Evolutionary conservation across 2,329 filamentous ascomycete genomes (phyloP), one percentile per base, ranked within the genome.

Genomic region (Lecanoromycetidae sp.): DNA sequence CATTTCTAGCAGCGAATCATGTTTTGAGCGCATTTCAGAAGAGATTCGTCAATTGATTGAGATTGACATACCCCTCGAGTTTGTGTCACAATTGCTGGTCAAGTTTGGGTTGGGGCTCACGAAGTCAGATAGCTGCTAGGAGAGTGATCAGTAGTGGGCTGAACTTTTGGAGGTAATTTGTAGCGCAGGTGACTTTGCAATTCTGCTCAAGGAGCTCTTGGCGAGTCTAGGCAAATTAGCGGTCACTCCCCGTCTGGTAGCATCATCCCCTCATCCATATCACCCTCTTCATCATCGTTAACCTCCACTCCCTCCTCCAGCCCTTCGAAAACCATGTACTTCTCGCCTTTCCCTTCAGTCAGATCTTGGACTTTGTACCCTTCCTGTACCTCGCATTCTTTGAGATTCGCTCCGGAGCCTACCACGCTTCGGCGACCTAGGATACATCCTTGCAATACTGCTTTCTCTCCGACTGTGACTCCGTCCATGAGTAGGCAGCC

Each of bases 401-500:
- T 87, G 55, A 96, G 66, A n/a, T 79, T 75, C 5, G 74, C 81
- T 7, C 81, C 82, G 38, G 86, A 84, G n/a, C 90, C 88, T 55
- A 98, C 78, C 57, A 83, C 80, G 55, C 82, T 84, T 52, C 86
- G 70, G 58, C 82, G 78, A 4, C 91, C 91, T 33, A 96, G 67
- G 26, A 96, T 84, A 59, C 88, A 95, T 19, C 85, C 84, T 1
- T 84, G 91, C 43, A 96, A 70, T 62, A 87, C 87, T 59, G 82
- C 88, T 35, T 83, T 82, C 57, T 86, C 84, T 12, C 86, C 88
- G 10, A 98, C 75, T 6, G 85, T 80, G 0, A 85, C 88, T 3
- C 86, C 86, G 51, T 96, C 90, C 87, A 96, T 95, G 17, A 96
- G 68, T 39, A 96, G 66, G 63, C 90, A 96, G 54, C 88, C 77